Conservation (phyloP, 805 yeast species). For the Millerago galiae region DNA sequence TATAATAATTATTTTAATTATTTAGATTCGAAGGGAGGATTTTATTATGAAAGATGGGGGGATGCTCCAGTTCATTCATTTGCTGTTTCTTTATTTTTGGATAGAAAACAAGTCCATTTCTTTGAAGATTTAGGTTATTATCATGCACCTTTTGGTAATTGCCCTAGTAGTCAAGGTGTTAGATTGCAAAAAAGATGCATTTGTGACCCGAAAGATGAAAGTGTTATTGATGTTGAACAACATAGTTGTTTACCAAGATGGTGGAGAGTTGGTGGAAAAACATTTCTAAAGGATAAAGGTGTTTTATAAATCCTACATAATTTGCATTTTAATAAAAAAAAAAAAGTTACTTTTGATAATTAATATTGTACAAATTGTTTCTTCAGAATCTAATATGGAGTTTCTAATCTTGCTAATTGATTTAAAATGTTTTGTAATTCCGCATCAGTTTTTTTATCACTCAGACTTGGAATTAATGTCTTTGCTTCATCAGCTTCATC, state of each 20-base stretch:
- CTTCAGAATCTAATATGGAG: constrained; percentile 26
- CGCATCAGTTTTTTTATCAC: constrained; percentile 73
- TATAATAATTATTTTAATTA: constrained; percentile 56
- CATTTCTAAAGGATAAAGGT: constrained; percentile 39
- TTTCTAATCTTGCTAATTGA: constrained; percentile 68
- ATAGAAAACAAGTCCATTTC: constrained; percentile 58
- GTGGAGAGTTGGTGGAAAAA: constrained; percentile 72
- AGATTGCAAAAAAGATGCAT: constrained; percentile 54
- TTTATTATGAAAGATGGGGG: constrained; percentile 89
- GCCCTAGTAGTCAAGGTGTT: constrained; percentile 46
- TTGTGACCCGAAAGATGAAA: constrained; percentile 44
- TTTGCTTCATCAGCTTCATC: constrained; percentile 97
- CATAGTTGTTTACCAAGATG: constrained; percentile 66
- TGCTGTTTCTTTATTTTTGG: constrained; percentile 55
- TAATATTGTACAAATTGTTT: constrained; percentile 2
- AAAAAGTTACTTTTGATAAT: too few relatives aligned
- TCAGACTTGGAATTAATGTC: constrained; percentile 84
- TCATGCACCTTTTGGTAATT: constrained; percentile 63
- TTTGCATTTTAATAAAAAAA: neutral
- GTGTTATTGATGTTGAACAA: constrained; percentile 33
- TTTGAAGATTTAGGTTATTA: constrained; percentile 78
- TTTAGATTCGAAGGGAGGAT: constrained; percentile 66
- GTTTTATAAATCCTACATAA: constrained; percentile 6
- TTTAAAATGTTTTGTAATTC: constrained; percentile 84
- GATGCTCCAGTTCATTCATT: constrained; percentile 89